Percentiles rank a stretch among this genome's conserved stretches.
phyloP scores from a whole-genome alignment of 495 filamentous ascomycete genomes.

The Tuber umbilicatum region DNA sequence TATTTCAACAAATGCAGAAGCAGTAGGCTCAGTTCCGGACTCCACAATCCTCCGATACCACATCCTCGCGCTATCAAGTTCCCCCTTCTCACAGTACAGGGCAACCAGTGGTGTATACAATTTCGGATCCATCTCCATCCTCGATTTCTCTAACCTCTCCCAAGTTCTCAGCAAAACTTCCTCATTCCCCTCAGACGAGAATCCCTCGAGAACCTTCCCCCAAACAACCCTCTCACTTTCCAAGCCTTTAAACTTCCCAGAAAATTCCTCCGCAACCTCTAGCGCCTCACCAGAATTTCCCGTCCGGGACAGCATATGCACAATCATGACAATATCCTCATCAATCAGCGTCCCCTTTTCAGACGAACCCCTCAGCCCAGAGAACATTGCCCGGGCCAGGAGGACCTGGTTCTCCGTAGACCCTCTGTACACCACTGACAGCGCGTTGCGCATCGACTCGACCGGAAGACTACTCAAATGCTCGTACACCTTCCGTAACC shows the following conservation, averaged over 20 bases:
- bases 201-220: constrained; percentile 57
- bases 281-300: constrained; percentile 24
- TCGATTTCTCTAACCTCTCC: constrained; percentile 37
- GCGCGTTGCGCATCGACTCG: constrained; percentile 11
- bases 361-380: constrained; percentile 5
- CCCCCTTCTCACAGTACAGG: constrained; percentile 50
- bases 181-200: constrained; percentile 58
- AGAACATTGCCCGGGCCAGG: constrained; percentile 32
- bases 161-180: constrained; percentile 49
- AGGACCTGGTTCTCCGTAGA: constrained; percentile 2
- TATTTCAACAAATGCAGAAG: constrained; percentile 48
- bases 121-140: constrained; percentile 41
- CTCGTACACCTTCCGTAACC: constrained; percentile 28
- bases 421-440: constrained; percentile 10
- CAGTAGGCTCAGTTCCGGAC: constrained; percentile 44
- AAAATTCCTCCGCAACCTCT: constrained; percentile 16
- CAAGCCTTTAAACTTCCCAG: background rate
- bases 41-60: constrained; percentile 61
- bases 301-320: constrained; percentile 42
- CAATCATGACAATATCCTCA: constrained; percentile 58
- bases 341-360: constrained; percentile 45
- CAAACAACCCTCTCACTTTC: constrained; percentile 45
- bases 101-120: constrained; percentile 50
- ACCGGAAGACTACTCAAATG: constrained; percentile 18
- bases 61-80: constrained; percentile 51